Evolutionary conservation across 2,329 filamentous ascomycete species (phyloP).

Genomic region (Helminthosporium solani): DNA sequence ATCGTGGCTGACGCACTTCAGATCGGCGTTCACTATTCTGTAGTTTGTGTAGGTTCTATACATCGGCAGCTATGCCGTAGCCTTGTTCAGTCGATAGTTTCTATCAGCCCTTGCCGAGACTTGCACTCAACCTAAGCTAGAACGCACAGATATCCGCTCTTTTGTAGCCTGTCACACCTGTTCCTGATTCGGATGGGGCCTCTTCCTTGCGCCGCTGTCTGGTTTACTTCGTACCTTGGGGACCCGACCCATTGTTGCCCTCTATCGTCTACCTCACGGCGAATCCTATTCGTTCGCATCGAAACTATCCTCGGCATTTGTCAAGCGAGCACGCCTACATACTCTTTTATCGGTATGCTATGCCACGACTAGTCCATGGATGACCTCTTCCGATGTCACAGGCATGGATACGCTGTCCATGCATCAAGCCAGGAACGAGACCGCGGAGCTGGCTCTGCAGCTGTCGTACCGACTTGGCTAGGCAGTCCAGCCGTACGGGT

Average conservation of each 20-base stretch:
- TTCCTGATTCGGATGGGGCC: slow-evolving; percentile 8
- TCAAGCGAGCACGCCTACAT: neutral
- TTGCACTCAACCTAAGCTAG: slow-evolving; percentile 1
- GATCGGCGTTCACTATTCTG: neutral
- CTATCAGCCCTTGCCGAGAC: slow-evolving; percentile 9
- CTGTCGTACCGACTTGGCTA: slow-evolving; percentile 1
- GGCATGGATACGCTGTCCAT: neutral
- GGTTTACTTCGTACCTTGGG: slow-evolving; percentile 3
- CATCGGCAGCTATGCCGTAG: neutral
- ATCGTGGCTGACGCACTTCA: neutral
- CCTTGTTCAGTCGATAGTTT: slow-evolving; percentile 1
- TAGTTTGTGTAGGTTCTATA: neutral
- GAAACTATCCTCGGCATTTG: neutral
- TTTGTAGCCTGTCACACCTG: neutral
- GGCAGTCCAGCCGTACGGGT: neutral
- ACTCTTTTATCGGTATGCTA: slow-evolving; percentile 1
- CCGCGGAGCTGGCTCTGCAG: slow-evolving; percentile 2
- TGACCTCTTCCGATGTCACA: neutral
- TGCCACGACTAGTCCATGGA: neutral
- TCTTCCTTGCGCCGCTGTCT: neutral
- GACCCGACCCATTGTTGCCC: slow-evolving; percentile 5
- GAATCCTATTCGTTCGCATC: neutral
- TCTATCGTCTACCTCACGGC: neutral
- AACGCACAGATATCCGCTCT: too few relatives aligned
- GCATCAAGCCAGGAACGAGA: neutral